phyloP scores from a whole-genome alignment of 805 yeast species.

The Cyberlindnera veronae region DNA sequence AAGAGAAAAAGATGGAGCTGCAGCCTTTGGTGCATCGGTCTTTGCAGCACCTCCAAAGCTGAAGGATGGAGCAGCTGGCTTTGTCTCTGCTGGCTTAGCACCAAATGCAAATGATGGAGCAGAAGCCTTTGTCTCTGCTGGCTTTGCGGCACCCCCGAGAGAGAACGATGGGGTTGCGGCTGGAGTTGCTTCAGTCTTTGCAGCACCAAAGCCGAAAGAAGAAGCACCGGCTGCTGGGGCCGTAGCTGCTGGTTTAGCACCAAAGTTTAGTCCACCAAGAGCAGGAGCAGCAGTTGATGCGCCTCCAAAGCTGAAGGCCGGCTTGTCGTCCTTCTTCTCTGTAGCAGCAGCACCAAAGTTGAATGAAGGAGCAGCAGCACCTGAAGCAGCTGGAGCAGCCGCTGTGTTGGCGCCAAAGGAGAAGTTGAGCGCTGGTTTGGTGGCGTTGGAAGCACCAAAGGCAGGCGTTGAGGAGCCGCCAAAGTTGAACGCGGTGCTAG shows the following conservation, averaged over 20 bases:
- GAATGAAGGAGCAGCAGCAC: slow-evolving; percentile 19
- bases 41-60: slow-evolving; percentile 24
- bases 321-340: slow-evolving; percentile 6
- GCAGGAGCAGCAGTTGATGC: neutral
- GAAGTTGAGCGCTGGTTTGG: slow-evolving; percentile 8
- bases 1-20: slow-evolving; percentile 3
- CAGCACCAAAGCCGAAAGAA: too few species aligned
- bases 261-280: too few species aligned
- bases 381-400: slow-evolving; percentile 3
- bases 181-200: too few species aligned
- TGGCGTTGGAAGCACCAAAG: slow-evolving; percentile 1
- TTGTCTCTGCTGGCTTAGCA: slow-evolving; percentile 7
- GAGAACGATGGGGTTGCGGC: too few species aligned
- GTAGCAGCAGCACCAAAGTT: slow-evolving; percentile 18
- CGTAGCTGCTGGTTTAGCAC: too few species aligned
- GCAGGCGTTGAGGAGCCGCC: slow-evolving; percentile 9
- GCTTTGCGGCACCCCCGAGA: slow-evolving; percentile 6
- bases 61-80: slow-evolving; percentile 14
- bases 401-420: slow-evolving; percentile 10
- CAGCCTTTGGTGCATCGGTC: slow-evolving; percentile 1
- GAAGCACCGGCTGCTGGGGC: too few species aligned
- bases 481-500: slow-evolving; percentile 13
- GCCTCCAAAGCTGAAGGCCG: slow-evolving; percentile 7
- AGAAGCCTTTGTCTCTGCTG: too few species aligned
- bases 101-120: slow-evolving; percentile 24